Evolutionary conservation across 2,329 filamentous ascomycete species (phyloP), one percentile per base, ranked within the genome.

Genomic region (Diaporthe nobilis): DNA sequence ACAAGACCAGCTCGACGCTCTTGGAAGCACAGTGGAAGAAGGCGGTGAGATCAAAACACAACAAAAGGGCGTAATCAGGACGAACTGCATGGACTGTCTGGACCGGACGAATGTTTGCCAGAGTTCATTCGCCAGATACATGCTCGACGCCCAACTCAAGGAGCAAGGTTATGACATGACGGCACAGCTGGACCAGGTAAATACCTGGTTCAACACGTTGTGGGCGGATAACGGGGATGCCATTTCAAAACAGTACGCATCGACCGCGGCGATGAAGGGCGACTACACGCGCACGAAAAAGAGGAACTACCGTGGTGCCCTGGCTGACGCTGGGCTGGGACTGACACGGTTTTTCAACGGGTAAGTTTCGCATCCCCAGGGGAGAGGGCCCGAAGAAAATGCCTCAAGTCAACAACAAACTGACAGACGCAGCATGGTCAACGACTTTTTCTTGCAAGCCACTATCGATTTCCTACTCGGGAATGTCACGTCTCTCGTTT

Each of bases 171-270:
- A 95, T 76, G 91, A 93, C 74, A 93, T 97, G 84, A 91, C 92
- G 78, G 88, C 93, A 0, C 92, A 97, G 77, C 84, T 88, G 34
- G 95, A 98, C 82, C 93, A 95, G 75, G 91, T 92, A 73, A 97
- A 94, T 7, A 90, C 92, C 61, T 98, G 96, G 95, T 98, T 98
- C 86, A 98, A 99, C 83, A 95, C 92, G 0, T 87, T 98, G 0
- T 99, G 97, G 96, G 97, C 97, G 0, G 97, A 99, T 82, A 99
- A 99, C 79, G 97, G 97, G 20, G 97, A 99, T 83, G 95, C 96
- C 0, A 95, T 98, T 73, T 98, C 95, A 0, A 95, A 96, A 79
- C 96, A 98, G 83, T 99, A 99, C 83, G 95, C 97, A 1, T 98
- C 95, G 13, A 98, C 97, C 0, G 95, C 95, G 2, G 97, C 97